phyloP scores from a whole-genome alignment of 192 early-diverging fungal genomes.

The Pilaira anomala region DNA sequence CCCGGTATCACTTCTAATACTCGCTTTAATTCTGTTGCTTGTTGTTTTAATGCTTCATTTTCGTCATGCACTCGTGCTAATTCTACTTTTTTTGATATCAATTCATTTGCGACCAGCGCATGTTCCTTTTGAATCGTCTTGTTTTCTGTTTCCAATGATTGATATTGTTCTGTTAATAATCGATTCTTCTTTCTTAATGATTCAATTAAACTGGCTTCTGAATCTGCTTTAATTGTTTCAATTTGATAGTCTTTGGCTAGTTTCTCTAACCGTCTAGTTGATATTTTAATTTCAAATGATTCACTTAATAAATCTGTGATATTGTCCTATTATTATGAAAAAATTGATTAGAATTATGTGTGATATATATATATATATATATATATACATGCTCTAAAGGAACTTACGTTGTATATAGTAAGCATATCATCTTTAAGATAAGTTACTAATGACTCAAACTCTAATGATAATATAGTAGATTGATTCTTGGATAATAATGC shows the following conservation, averaged over 20 bases:
- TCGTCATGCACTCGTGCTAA: conserved; percentile 48
- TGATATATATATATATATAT: not conserved
- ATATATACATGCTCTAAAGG: not conserved
- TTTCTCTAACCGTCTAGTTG: conserved; percentile 61
- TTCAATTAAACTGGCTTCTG: conserved; percentile 63
- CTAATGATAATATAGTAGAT: conserved; percentile 9
- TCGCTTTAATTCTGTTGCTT: conserved; percentile 56
- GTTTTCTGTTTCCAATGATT: conserved; percentile 56
- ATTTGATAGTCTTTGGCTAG: conserved; percentile 69
- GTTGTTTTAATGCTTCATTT: conserved; percentile 49
- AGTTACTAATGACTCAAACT: conserved; percentile 14
- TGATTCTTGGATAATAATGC: conserved; percentile 15
- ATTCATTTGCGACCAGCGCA: conserved; percentile 63
- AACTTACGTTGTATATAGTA: conserved; percentile 14
- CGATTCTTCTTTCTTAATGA: conserved; percentile 64
- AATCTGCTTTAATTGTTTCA: conserved; percentile 57
- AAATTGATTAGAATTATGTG: not conserved
- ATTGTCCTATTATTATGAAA: conserved; percentile 44
- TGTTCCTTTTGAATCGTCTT: conserved; percentile 72
- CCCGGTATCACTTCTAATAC: conserved; percentile 48
- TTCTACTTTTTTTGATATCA: conserved; percentile 59
- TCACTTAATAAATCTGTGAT: conserved; percentile 73
- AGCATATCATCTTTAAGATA: conserved; percentile 20
- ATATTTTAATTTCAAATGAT: conserved; percentile 72
- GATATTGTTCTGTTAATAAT: conserved; percentile 53